Base-by-base conservation (phyloP, 2,329 filamentous ascomycete genomes). In the Thelonectria rubi region DNA sequence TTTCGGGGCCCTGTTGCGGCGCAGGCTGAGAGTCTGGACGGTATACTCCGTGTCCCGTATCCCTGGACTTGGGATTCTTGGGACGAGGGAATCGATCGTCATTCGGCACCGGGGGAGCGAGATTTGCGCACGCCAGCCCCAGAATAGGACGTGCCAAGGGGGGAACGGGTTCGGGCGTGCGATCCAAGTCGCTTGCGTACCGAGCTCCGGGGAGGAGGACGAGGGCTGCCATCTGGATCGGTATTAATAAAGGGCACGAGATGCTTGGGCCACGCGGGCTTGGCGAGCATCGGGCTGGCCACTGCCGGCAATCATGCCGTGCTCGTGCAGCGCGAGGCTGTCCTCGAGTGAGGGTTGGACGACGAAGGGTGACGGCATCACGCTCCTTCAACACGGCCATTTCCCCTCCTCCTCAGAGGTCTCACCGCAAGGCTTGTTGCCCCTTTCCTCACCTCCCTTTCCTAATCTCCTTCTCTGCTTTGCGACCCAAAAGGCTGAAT, bases 141-240 rank as follows among this genome's bases (percentile, higher is more conserved):
- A 48, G 40, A 64, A 66, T 58, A 64, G 65, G 64, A 70, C 62
- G 62, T 70, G 68, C 68, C 68, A 67, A 68, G 68, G 64, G 61
- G 68, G 62, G 58, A 56, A 50, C 50, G 63, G 63, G 40, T 34
- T 34, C 32, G 34, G 17, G 17, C 40, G 17, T 55, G 60, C 49
- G 30, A 52, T 66, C 64, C 59, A 69, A 63, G 61, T 66, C 66
- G 63, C 68, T 69, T 69, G 66, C 68, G 68, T 66, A 67, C 64
- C 68, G 58, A 60, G 47, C 53, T 20, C 58, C 42, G 42, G 58
- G 65, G 51, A 64, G 64, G 58, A 46, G 30, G 20, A 37, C 32
- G 49, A 47, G 40, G 39, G 46, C 47, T 55, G 46, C 47, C 51
- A 47, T 43, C 20, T 14, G 46, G 15, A 40, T 32, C 43, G 32